Evolutionary conservation across 2,329 filamentous ascomycete genomes (phyloP), one percentile per base, ranked within the genome.

Genomic region (Bipolaris gigantea): DNA sequence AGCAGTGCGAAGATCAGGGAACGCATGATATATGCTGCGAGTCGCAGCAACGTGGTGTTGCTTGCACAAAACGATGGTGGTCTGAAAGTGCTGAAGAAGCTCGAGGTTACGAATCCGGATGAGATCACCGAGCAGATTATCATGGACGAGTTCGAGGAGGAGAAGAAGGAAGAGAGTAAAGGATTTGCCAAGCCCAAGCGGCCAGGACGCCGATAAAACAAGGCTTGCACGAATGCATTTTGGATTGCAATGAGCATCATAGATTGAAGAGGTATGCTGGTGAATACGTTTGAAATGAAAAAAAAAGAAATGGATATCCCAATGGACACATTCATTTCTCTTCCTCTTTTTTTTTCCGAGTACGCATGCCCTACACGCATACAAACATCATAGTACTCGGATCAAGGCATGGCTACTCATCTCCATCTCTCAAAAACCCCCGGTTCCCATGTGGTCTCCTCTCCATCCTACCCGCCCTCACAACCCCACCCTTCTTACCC

Each of bases 1-100:
- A 78, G 83, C 0, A 83, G 79, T 25, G 85, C 81, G 48, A 89
- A 86, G 75, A 89, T 94, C 77, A 92, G 90, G 77, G 88, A 89
- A 75, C 82, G 89, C 60, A 95, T 95, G 90, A 75, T 94, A 68
- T 94, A 94, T 72, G 89, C 90, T 21, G 83, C 82, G 49, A 82
- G 80, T 54, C 79, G 84, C 63, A 76, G 77, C 25, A 78, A 79
- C 21, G 88, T 90, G 3, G 78, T 92, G 27, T 75, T 79, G n/a
- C 73, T 87, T 32, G 89, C 89, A 16, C 83, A 86, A 65, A 76
- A 75, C 33, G 84, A 90, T 61, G 87, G 84, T 1, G 86, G 85
- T 0, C 68, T 93, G 46, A 80, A 78, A 52, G 77, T 90, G 4
- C 85, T 84, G 53, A 92, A 90, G 82, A 88, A 83, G 71, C 74